Evolutionary conservation across 83 land plant species (phyloP).

Genomic region (Thuja plicata): DNA sequence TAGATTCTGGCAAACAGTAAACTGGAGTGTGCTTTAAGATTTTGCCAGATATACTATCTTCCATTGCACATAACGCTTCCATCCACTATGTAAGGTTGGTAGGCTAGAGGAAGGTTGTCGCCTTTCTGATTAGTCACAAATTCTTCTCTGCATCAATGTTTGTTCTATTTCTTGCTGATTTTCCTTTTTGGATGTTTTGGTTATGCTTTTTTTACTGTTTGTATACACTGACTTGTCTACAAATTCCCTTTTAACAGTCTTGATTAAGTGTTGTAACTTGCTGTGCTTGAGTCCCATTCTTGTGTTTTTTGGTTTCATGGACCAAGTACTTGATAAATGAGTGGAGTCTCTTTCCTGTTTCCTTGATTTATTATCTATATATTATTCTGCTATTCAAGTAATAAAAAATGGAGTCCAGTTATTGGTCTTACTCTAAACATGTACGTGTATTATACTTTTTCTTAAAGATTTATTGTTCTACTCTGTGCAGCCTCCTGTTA

Average conservation of each 20-base stretch:
- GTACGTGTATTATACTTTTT: neutral
- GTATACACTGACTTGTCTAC: neutral
- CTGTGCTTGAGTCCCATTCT: neutral
- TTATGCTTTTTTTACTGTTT: neutral
- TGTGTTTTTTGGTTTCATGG: neutral
- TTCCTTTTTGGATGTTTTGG: neutral
- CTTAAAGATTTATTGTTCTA: neutral
- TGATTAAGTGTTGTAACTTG: neutral
- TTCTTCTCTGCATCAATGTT: neutral
- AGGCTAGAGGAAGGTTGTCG: neutral
- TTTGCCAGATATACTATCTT: neutral
- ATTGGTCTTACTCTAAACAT: neutral
- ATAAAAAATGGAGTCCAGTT: neutral
- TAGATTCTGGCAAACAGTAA: neutral
- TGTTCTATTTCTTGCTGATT: neutral
- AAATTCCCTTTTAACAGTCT: neutral
- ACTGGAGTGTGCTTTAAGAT: neutral
- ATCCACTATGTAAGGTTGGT: neutral
- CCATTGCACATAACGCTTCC: neutral
- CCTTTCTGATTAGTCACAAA: neutral
- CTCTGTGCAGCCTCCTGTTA: slow-evolving; percentile 73
- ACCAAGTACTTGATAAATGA: neutral
- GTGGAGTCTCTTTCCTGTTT: neutral
- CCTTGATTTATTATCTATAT: slow-evolving; percentile 3
- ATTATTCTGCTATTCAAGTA: neutral